Conservation (phyloP, 1,139 yeast genomes). For the Kodamaea sp. region DNA sequence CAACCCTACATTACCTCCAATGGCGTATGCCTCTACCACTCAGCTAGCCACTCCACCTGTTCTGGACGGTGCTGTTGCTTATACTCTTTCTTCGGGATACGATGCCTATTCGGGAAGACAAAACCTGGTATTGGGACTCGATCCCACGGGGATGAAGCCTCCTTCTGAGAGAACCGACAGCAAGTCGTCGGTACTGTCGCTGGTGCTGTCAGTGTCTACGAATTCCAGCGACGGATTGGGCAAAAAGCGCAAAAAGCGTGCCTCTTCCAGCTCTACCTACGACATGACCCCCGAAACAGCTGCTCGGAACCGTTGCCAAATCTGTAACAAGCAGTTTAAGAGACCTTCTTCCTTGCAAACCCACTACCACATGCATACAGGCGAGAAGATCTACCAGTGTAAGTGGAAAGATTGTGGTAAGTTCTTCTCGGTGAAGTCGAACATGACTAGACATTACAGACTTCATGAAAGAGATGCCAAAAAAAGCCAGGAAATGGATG, state of each 20-base stretch:
- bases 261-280: conserved; percentile 22
- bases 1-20: conserved; percentile 6
- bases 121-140: too few relatives aligned
- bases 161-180: conserved; percentile 1
- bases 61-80: too few relatives aligned
- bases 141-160: too few relatives aligned
- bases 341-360: conserved; percentile 81
- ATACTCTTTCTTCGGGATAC: too few relatives aligned
- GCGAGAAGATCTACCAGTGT: conserved; percentile 78
- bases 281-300: conserved; percentile 38
- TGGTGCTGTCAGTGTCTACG: conserved; percentile 4
- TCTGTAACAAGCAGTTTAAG: conserved; percentile 77
- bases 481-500: conserved; percentile 4
- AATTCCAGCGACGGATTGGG: not conserved
- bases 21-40: conserved; percentile 2
- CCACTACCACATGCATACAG: conserved; percentile 83
- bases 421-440: conserved; percentile 74
- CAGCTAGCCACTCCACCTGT: not conserved
- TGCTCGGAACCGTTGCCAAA: conserved; percentile 50
- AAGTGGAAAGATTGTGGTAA: conserved; percentile 67
- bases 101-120: too few relatives aligned
- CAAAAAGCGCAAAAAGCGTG: conserved; percentile 15
- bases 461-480: conserved; percentile 51
- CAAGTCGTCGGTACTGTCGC: conserved; percentile 2
- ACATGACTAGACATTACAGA: conserved; percentile 76